phyloP scores from a whole-genome alignment of 2,329 filamentous ascomycete genomes.

The Cladosporium sp. region DNA sequence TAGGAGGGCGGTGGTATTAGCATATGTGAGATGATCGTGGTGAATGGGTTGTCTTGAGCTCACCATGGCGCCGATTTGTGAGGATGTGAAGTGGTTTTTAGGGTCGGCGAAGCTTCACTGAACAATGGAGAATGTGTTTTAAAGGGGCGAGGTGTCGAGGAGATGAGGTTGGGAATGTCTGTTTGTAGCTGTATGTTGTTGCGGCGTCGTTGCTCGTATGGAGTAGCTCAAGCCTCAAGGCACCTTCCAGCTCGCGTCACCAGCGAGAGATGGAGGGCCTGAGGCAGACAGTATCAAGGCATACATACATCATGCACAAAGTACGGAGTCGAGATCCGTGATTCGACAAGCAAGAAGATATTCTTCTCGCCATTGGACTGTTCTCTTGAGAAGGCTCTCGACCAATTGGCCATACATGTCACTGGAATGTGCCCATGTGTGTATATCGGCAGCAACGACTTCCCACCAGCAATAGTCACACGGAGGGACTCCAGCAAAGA shows the following conservation, averaged over 20 bases:
- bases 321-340: background rate
- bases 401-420: background rate
- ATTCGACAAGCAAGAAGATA: background rate
- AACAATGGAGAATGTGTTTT: background rate
- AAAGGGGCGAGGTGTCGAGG: background rate
- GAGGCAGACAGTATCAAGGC: background rate
- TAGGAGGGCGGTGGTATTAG: conserved; percentile 41
- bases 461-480: conserved; percentile 3
- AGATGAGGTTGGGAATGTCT: background rate
- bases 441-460: background rate
- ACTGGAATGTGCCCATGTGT: background rate
- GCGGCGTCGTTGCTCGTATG: conserved; percentile 8
- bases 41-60: conserved; percentile 20
- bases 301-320: background rate
- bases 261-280: background rate
- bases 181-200: conserved; percentile 15
- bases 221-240: conserved; percentile 17
- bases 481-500: conserved; percentile 1
- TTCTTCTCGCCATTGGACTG: background rate
- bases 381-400: background rate
- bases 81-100: conserved; percentile 12
- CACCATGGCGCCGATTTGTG: conserved; percentile 31
- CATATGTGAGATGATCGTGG: conserved; percentile 3
- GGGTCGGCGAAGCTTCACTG: background rate
- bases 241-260: conserved; percentile 16